phyloP scores from a whole-genome alignment of 2,329 filamentous ascomycete genomes.

The Aspergillus calidoustus region DNA sequence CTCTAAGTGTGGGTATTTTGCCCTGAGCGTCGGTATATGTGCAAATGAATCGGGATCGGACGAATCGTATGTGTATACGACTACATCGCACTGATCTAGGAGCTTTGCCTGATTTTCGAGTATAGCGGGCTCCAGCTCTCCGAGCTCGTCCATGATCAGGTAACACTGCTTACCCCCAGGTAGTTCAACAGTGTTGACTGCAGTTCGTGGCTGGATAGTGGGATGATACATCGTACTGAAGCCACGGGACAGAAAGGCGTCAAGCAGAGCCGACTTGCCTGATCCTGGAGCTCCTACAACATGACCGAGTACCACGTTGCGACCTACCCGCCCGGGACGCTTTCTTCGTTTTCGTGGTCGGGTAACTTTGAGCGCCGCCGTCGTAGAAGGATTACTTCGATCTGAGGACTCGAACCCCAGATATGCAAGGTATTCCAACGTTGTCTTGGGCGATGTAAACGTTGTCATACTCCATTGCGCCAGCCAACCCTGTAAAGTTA shows the following conservation, averaged over 20 bases:
- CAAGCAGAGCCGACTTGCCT: constrained; percentile 88
- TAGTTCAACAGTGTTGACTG: constrained; percentile 95
- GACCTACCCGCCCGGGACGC: constrained; percentile 81
- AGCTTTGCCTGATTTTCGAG: constrained; percentile 85
- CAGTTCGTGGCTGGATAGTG: constrained; percentile 91
- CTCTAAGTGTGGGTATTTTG: constrained; percentile 80
- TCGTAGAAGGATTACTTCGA: constrained; percentile 72
- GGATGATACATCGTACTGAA: constrained; percentile 85
- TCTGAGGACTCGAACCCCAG: constrained; percentile 87
- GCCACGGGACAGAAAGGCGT: constrained; percentile 86
- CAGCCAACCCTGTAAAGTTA: constrained; percentile 96
- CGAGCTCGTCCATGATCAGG: constrained; percentile 91
- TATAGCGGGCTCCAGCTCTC: constrained; percentile 92
- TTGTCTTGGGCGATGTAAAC: constrained; percentile 92
- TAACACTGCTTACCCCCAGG: constrained; percentile 97
- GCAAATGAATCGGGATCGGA: constrained; percentile 95
- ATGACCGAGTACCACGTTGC: constrained; percentile 94
- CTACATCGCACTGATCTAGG: constrained; percentile 86
- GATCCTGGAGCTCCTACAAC: constrained; percentile 82
- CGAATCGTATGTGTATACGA: constrained; percentile 96
- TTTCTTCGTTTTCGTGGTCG: constrained; percentile 85
- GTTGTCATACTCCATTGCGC: constrained; percentile 99
- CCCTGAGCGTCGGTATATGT: constrained; percentile 81
- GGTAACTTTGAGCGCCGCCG: constrained; percentile 86
- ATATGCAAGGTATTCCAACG: constrained; percentile 93